Evolutionary conservation across 2,329 filamentous ascomycete species (phyloP).

Genomic region (Exophiala calicioides): DNA sequence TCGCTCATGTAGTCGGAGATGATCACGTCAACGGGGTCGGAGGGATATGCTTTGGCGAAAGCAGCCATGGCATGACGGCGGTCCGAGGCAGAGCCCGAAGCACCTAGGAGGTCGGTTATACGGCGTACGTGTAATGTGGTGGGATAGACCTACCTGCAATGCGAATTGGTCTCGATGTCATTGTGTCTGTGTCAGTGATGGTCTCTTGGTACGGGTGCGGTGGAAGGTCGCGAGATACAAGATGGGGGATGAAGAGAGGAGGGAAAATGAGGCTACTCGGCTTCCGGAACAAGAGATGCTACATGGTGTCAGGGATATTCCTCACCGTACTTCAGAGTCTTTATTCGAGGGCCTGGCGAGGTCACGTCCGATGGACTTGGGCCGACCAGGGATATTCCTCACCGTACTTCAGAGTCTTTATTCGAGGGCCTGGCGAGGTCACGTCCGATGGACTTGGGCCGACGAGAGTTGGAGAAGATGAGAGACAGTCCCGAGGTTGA

Average conservation of each 20-base stretch:
- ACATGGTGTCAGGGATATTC: too few relatives aligned
- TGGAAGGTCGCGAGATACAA: too few relatives aligned
- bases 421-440: too few relatives aligned
- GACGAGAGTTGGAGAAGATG: constrained; percentile 18
- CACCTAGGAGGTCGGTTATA: constrained; percentile 31
- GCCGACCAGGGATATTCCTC: too few relatives aligned
- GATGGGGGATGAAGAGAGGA: too few relatives aligned
- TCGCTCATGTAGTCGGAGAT: constrained; percentile 53
- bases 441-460: not conserved
- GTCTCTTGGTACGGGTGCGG: too few relatives aligned
- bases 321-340: too few relatives aligned
- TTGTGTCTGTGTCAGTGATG: not conserved
- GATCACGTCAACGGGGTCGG: constrained; percentile 50
- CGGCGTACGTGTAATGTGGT: not conserved
- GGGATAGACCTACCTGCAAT: constrained; percentile 16
- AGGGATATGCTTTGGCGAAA: constrained; percentile 43
- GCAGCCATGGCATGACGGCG: constrained; percentile 48
- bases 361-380: too few relatives aligned
- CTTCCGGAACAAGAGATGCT: not conserved
- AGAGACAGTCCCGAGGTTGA: constrained; percentile 17
- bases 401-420: too few relatives aligned
- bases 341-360: too few relatives aligned
- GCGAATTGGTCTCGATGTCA: constrained; percentile 23
- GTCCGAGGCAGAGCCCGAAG: constrained; percentile 49
- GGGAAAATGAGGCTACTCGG: too few relatives aligned